phyloP scores from a whole-genome alignment of 2,329 filamentous ascomycete species.

The Xylaria sp. region DNA sequence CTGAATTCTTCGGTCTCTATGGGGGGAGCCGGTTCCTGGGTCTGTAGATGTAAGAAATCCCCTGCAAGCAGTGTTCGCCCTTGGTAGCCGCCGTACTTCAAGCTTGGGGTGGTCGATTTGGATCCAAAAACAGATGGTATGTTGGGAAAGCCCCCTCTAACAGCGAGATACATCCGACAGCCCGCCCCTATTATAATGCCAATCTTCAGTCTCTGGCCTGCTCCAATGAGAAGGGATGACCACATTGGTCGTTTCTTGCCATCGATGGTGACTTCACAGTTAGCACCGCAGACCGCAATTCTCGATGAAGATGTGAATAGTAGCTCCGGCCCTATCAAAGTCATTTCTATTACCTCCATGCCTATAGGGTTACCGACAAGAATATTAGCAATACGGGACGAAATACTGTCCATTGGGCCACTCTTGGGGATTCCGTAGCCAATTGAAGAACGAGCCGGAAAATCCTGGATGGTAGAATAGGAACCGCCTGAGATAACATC shows the following conservation, averaged over 20 bases:
- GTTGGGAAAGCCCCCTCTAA: constrained; percentile 16
- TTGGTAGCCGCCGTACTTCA: constrained; percentile 7
- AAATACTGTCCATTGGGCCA: constrained; percentile 19
- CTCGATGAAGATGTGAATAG: constrained; percentile 3
- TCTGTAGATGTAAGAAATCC: constrained; percentile 8
- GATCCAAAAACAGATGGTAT: constrained; percentile 13
- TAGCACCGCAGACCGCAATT: constrained; percentile 7
- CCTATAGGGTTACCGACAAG: constrained; percentile 4
- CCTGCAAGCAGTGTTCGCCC: constrained; percentile 3
- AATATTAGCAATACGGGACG: constrained; percentile 12
- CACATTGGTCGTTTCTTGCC: not conserved
- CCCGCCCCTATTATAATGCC: constrained; percentile 1
- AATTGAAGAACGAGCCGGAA: constrained; percentile 4
- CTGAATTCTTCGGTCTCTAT: not conserved
- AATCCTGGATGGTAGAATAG: constrained; percentile 18
- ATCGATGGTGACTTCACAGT: constrained; percentile 1
- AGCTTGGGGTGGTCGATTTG: constrained; percentile 11
- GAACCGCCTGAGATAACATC: constrained; percentile 12
- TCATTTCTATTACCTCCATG: constrained; percentile 9
- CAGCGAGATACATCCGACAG: constrained; percentile 19
- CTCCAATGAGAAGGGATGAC: not conserved
- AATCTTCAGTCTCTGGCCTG: constrained; percentile 8
- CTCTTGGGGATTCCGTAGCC: constrained; percentile 12
- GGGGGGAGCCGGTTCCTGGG: not conserved
- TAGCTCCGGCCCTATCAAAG: constrained; percentile 12